phyloP scores from a whole-genome alignment of 352 stramenopile genomes.

The Phytophthora tubulina region DNA sequence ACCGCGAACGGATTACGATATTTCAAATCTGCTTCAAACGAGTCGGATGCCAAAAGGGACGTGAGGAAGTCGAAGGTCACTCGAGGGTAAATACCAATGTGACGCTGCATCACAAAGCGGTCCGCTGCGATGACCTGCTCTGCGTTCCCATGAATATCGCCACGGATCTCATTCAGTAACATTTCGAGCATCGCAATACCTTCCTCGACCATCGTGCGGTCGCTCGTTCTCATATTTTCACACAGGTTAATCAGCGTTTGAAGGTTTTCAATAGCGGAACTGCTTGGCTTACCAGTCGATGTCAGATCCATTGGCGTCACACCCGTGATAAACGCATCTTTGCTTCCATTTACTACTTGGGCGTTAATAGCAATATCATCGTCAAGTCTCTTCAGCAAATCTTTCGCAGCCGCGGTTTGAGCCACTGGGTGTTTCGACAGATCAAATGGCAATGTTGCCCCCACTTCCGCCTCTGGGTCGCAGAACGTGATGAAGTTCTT shows the following conservation, averaged over 20 bases:
- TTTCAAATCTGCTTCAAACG: constrained; percentile 69
- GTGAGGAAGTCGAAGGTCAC: constrained; percentile 86
- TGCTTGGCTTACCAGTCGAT: constrained; percentile 17
- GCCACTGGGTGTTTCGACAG: constrained; percentile 89
- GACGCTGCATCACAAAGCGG: constrained; percentile 72
- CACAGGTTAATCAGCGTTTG: constrained; percentile 62
- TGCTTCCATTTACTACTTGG: constrained; percentile 71
- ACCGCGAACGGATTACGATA: constrained; percentile 75
- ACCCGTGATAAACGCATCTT: constrained; percentile 78
- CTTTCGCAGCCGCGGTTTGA: constrained; percentile 94
- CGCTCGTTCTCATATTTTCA: constrained; percentile 55
- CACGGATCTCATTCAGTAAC: constrained; percentile 58
- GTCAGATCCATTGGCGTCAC: constrained; percentile 65
- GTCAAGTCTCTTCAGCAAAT: constrained; percentile 92
- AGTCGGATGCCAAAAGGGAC: constrained; percentile 69
- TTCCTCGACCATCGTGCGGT: constrained; percentile 63
- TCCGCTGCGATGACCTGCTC: constrained; percentile 33
- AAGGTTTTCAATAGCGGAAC: constrained; percentile 45
- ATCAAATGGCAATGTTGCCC: constrained; percentile 91
- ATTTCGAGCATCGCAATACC: constrained; percentile 64
- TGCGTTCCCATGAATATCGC: constrained; percentile 36
- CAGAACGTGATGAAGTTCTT: constrained; percentile 80
- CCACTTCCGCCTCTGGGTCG: constrained; percentile 64
- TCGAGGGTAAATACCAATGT: constrained; percentile 64
- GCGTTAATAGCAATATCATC: constrained; percentile 94